Evolutionary conservation across 805 yeast genomes (phyloP).

Genomic region (Kuraishia molischiana): DNA sequence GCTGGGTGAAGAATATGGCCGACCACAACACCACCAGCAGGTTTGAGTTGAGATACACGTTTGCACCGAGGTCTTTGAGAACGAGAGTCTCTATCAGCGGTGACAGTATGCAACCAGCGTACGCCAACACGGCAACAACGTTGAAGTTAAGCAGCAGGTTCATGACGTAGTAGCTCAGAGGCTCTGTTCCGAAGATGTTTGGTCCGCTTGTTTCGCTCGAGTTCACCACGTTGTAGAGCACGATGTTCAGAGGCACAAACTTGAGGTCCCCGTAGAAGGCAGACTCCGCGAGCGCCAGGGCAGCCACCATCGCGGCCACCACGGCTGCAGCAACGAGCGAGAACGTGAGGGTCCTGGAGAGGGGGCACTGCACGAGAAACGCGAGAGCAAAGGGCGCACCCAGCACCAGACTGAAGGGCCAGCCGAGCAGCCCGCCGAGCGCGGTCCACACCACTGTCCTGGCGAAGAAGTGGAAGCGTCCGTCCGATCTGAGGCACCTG

Average conservation of each 20-base stretch:
- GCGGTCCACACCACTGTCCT: constrained; percentile 32
- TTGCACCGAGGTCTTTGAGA: constrained; percentile 6
- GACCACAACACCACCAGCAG: constrained; percentile 59
- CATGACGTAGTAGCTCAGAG: constrained; percentile 56
- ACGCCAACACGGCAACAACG: constrained; percentile 32
- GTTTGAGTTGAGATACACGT: constrained; percentile 17
- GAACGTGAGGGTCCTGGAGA: background rate
- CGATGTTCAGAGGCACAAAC: constrained; percentile 75
- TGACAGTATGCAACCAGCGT: constrained; percentile 24
- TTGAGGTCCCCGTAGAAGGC: constrained; percentile 47
- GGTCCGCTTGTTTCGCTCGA: constrained; percentile 74
- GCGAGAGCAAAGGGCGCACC: constrained; percentile 45
- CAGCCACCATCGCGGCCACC: constrained; percentile 7
- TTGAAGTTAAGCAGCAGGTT: constrained; percentile 74
- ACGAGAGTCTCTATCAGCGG: constrained; percentile 13
- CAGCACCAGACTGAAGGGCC: constrained; percentile 78
- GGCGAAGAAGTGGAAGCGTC: constrained; percentile 10
- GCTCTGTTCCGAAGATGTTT: constrained; percentile 82
- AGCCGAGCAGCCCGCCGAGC: constrained; percentile 75
- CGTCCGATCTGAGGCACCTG: constrained; percentile 17
- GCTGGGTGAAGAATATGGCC: constrained; percentile 56
- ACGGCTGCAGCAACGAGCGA: constrained; percentile 4
- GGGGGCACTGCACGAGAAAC: constrained; percentile 4
- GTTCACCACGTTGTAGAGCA: constrained; percentile 67
- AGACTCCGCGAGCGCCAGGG: constrained; percentile 38